phyloP scores from a whole-genome alignment of 2,329 filamentous ascomycete species.

The Diaporthe sp. region DNA sequence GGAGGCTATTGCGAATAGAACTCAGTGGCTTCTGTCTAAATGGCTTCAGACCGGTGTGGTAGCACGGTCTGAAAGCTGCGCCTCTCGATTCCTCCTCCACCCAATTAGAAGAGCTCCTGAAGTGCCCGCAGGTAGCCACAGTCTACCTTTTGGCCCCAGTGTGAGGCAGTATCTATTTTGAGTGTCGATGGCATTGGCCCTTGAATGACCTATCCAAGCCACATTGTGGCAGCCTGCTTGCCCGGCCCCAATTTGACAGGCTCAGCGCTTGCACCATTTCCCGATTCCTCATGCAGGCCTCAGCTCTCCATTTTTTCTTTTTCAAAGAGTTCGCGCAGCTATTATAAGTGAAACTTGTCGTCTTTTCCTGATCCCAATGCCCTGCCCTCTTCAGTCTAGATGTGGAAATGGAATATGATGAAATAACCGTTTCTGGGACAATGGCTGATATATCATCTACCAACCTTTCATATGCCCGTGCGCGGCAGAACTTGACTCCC shows the following conservation, averaged over 20 bases:
- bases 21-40: background rate
- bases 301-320: background rate
- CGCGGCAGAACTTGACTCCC: background rate
- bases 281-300: background rate
- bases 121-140: background rate
- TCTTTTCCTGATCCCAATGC: too few species aligned
- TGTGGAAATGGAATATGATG: too few species aligned
- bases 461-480: background rate
- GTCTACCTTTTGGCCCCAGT: background rate
- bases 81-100: background rate
- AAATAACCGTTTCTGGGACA: background rate
- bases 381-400: too few species aligned
- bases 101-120: background rate
- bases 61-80: background rate
- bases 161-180: background rate
- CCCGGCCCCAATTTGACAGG: background rate
- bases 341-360: too few species aligned
- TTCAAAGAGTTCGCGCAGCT: too few species aligned
- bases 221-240: background rate
- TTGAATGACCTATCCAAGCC: background rate
- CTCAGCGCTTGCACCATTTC: background rate
- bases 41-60: background rate
- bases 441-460: background rate
- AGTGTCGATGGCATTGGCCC: background rate
- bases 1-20: background rate